These are phyloP conservation scores for Xylaria arbuscula DNA, from an alignment of 2,329 filamentous ascomycete species.

Conservation along the genomic window DNA sequence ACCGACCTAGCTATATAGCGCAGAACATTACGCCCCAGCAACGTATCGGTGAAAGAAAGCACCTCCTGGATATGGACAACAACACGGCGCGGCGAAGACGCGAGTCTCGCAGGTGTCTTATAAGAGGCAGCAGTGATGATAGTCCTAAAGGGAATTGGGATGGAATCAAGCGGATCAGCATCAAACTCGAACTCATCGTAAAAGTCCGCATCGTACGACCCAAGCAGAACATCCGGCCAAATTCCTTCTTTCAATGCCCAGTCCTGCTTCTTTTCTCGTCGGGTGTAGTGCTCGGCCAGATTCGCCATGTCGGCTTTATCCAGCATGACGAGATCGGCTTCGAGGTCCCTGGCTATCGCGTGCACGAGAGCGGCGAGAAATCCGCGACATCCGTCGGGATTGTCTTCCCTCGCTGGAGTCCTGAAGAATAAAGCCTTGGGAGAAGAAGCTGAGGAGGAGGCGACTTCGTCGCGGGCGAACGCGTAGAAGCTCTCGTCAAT, in stretches of 20 bases:
- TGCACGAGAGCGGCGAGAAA: not conserved
- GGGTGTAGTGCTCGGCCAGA: not conserved
- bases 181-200: not conserved
- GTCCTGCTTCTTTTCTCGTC: not conserved
- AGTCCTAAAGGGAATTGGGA: not conserved
- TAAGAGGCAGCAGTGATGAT: not conserved
- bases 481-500: not conserved
- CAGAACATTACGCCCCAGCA: conserved; percentile 3
- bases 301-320: not conserved
- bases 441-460: not conserved
- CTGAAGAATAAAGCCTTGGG: not conserved
- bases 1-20: not conserved
- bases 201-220: not conserved
- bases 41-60: not conserved
- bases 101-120: not conserved
- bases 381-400: not conserved
- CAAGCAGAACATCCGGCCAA: not conserved
- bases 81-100: not conserved
- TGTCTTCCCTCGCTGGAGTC: not conserved
- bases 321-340: not conserved
- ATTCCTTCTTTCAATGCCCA: not conserved
- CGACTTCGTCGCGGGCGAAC: not conserved
- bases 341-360: not conserved
- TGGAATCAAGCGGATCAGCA: not conserved
- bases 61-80: not conserved